Evolutionary conservation across 495 filamentous ascomycete species (phyloP).

Genomic region (Glarea lozoyensis): DNA sequence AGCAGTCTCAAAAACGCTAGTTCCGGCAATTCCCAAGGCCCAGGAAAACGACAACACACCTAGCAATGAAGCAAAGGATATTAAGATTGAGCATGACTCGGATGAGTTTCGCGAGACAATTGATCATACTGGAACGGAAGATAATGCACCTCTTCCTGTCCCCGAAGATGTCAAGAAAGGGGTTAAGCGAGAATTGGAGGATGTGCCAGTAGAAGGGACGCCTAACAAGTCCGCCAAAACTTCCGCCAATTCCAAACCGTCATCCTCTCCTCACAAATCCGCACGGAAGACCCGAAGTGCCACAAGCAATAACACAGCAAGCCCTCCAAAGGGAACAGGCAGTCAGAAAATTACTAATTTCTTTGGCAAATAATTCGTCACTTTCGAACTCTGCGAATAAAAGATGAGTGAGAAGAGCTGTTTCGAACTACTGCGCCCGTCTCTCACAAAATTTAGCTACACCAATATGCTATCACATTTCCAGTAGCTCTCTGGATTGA

Average conservation of each 20-base stretch:
- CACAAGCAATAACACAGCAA: conserved; percentile 34
- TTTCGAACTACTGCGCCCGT: no score
- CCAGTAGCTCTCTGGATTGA: no score
- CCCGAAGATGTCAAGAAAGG: conserved; percentile 22
- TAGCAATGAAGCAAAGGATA: conserved; percentile 30
- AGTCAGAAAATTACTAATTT: conserved; percentile 82
- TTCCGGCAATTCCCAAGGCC: no score
- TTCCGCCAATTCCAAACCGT: conserved; percentile 14
- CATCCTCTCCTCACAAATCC: conserved; percentile 5
- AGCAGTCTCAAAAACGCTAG: conserved; percentile 20
- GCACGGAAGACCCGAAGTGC: conserved; percentile 32
- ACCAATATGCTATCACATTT: no score
- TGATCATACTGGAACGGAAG: conserved; percentile 34
- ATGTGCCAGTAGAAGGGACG: conserved; percentile 29
- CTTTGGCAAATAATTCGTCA: conserved; percentile 49
- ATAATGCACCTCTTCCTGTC: conserved; percentile 38
- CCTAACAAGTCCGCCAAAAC: conserved; percentile 35
- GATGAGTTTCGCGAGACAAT: conserved; percentile 31
- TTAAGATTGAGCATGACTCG: conserved; percentile 29
- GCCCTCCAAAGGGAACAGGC: conserved; percentile 43
- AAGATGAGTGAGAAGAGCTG: no score
- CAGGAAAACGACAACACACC: conserved; percentile 19
- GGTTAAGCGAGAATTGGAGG: conserved; percentile 50
- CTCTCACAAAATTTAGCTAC: no score
- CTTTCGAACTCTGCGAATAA: no score